Evolutionary conservation across 345 rosid genomes (phyloP).

Genomic region (Ceriops tagal): DNA sequence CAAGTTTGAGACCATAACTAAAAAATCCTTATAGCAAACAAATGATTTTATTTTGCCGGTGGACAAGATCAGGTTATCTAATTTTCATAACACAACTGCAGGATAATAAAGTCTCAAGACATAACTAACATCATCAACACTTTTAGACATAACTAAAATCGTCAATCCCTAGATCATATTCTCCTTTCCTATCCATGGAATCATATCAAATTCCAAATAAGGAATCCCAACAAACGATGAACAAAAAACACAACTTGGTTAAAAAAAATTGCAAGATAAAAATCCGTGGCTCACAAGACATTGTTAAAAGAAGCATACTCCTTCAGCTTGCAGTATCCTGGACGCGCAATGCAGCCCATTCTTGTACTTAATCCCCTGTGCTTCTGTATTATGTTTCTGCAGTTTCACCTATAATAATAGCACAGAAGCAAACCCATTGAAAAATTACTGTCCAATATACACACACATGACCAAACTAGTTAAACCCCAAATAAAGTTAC

Average conservation of each 20-base stretch:
- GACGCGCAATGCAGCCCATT: constrained; percentile 83
- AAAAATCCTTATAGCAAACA: background rate
- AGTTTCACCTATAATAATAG: constrained; percentile 61
- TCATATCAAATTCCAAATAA: too few relatives aligned
- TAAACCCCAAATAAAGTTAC: too few relatives aligned
- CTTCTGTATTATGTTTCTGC: constrained; percentile 84
- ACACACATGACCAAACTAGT: too few relatives aligned
- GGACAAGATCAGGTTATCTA: too few relatives aligned
- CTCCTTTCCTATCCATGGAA: too few relatives aligned
- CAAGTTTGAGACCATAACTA: background rate
- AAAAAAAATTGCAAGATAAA: background rate
- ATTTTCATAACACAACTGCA: too few relatives aligned
- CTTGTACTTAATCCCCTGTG: constrained; percentile 68
- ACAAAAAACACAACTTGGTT: background rate
- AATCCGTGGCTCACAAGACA: constrained; percentile 3
- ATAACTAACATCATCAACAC: too few relatives aligned
- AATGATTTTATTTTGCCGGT: background rate
- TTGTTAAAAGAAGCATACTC: constrained; percentile 44
- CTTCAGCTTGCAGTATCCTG: constrained; percentile 71
- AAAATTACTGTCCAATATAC: too few relatives aligned
- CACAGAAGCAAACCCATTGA: constrained; percentile 1
- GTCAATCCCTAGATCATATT: too few relatives aligned
- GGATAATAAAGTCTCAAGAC: too few relatives aligned
- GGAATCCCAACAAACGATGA: too few relatives aligned
- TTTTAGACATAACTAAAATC: too few relatives aligned